Base-by-base conservation (phyloP, 352 stramenopile genomes). In the Pythium oligandrum region DNA sequence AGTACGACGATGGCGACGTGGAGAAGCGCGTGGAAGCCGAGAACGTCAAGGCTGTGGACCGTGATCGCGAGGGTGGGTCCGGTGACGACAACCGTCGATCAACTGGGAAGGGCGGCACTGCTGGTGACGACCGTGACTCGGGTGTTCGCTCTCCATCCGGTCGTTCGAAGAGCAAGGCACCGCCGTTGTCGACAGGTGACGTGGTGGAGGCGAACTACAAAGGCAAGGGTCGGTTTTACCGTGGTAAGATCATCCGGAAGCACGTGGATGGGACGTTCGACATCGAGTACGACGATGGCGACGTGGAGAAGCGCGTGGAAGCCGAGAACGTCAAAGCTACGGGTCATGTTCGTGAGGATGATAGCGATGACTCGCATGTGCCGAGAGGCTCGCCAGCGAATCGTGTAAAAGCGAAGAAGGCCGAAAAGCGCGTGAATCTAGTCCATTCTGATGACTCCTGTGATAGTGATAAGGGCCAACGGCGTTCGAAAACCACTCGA, bases 241-340 rank as follows among this genome's bases (percentile, higher is more conserved):
- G 48, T 30, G 78, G 78, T 1, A 63, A 63, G 51, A 82, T 93
- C 36, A 44, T 36, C 1, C 37, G 68, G 2, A 63, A 70, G n/a
- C 54, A 70, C 32, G 52, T 53, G 1, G 73, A 93, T 54, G 78
- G 74, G 3, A 90, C 80, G 8, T 91, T 76, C 56, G 80, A 92
- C 40, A 57, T 94, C 47, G 55, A 62, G 12, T 90, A 81, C 48
- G 76, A 90, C 3, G 73, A 89, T 39, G 74, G 71, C n/a, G 74
- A 83, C 40, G 40, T 56, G 0, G 75, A 85, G 40, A 69, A 40
- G 0, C 45, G 53, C 6, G 71, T 85, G 30, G 50, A 63, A 43
- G 30, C 37, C 3, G 48, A 55, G 39, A 53, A 10, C 2, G 38
- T 58, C 17, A 6, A 39, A 17, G 40, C 4, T 3, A 48, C 52